Conservation (phyloP, 169 alveolate genomes). For the Plasmodium adleri region DNA sequence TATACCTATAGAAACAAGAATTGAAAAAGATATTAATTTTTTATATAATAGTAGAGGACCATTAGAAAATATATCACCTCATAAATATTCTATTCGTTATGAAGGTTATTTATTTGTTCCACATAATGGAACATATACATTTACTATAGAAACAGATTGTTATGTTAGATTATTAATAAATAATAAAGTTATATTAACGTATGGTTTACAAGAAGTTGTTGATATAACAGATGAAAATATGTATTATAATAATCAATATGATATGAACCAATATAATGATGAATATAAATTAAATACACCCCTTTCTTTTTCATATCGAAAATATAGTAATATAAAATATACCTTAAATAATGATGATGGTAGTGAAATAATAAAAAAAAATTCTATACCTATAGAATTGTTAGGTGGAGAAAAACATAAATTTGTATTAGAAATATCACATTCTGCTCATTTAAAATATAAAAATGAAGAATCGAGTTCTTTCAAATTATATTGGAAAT, state of each 20-base stretch:
- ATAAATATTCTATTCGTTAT: slow-evolving; percentile 88
- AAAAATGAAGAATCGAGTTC: slow-evolving; percentile 79
- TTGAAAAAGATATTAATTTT: slow-evolving; percentile 88
- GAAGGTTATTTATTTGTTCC: slow-evolving; percentile 86
- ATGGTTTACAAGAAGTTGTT: neutral
- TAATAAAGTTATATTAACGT: slow-evolving; percentile 28
- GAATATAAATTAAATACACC: slow-evolving; percentile 66
- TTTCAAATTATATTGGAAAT: slow-evolving; percentile 80
- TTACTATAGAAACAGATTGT: slow-evolving; percentile 73
- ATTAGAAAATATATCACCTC: slow-evolving; percentile 86
- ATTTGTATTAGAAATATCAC: slow-evolving; percentile 88
- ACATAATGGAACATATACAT: slow-evolving; percentile 81
- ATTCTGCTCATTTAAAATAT: slow-evolving; percentile 87
- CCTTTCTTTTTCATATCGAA: slow-evolving; percentile 6
- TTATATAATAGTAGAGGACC: slow-evolving; percentile 88
- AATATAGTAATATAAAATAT: slow-evolving; percentile 43
- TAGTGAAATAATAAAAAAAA: slow-evolving; percentile 64
- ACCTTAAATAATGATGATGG: slow-evolving; percentile 77
- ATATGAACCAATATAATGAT: no score
- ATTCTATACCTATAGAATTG: slow-evolving; percentile 87
- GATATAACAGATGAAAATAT: slow-evolving; percentile 12
- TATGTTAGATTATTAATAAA: slow-evolving; percentile 57
- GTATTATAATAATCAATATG: no score
- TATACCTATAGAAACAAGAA: slow-evolving; percentile 84
- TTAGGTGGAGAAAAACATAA: slow-evolving; percentile 89